Evolutionary conservation across 768 basidiomycete species (phyloP).

Genomic region (Mycena venus): DNA sequence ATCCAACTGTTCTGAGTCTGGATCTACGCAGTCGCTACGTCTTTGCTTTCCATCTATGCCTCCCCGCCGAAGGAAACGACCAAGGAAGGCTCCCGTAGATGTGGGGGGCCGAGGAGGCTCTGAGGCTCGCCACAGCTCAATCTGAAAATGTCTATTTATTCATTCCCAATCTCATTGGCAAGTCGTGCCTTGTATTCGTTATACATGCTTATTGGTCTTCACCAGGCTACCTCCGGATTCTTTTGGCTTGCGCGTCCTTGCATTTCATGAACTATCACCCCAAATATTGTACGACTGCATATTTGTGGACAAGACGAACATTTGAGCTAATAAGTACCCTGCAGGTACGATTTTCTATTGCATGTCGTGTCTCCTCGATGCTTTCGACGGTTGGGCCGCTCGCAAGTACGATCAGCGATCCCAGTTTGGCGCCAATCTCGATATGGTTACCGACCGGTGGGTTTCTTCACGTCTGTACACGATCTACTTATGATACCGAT

Average conservation of each 20-base stretch:
- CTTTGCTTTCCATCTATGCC: slow-evolving; percentile 31
- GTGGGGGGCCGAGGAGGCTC: slow-evolving; percentile 87
- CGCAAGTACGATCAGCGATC: slow-evolving; percentile 90
- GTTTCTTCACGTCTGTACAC: slow-evolving; percentile 39
- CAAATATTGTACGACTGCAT: slow-evolving; percentile 89
- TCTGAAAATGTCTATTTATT: slow-evolving; percentile 98
- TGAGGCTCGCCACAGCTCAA: slow-evolving; percentile 88
- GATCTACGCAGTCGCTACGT: no score
- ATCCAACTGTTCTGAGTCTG: no score
- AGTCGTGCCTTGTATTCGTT: slow-evolving; percentile 41
- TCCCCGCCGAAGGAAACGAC: slow-evolving; percentile 59
- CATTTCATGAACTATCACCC: slow-evolving; percentile 97
- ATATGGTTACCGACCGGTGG: slow-evolving; percentile 99
- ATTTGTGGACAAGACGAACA: slow-evolving; percentile 46
- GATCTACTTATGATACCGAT: slow-evolving; percentile 9
- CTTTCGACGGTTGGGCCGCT: slow-evolving; percentile 94
- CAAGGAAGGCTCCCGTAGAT: slow-evolving; percentile 70
- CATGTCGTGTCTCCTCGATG: slow-evolving; percentile 93
- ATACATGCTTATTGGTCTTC: slow-evolving; percentile 28
- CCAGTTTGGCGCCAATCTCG: slow-evolving; percentile 97
- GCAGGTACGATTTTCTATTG: slow-evolving; percentile 84
- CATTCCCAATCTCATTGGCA: slow-evolving; percentile 96
- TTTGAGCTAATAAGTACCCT: background rate
- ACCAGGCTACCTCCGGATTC: slow-evolving; percentile 89
- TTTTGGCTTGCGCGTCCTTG: slow-evolving; percentile 90